Conservation (phyloP, 169 alveolate species). For the Cryptosporidium meleagridis region DNA sequence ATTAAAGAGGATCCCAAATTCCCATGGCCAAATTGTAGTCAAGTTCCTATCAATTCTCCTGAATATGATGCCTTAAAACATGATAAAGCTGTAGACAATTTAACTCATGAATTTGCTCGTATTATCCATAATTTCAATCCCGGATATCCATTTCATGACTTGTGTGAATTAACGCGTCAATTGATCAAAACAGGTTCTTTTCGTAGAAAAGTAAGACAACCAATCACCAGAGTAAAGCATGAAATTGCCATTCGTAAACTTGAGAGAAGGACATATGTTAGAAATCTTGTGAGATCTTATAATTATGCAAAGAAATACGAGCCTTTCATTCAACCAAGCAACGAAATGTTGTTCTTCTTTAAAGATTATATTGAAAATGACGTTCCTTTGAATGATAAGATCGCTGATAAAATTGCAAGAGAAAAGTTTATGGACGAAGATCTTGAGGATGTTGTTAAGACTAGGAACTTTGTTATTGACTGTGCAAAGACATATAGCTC, state of each 20-base stretch:
- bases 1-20: constrained; percentile 60
- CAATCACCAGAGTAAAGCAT: constrained; percentile 2
- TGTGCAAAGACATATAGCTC: constrained; percentile 53
- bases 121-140: constrained; percentile 56
- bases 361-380: constrained; percentile 47
- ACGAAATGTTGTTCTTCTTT: constrained; percentile 50
- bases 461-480: constrained; percentile 47
- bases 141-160: constrained; percentile 57
- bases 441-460: constrained; percentile 41
- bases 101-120: constrained; percentile 59
- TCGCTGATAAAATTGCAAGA: constrained; percentile 33
- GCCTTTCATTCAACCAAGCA: constrained; percentile 29
- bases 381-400: constrained; percentile 12
- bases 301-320: constrained; percentile 19
- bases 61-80: constrained; percentile 15
- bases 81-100: constrained; percentile 51
- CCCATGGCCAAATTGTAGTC: constrained; percentile 71
- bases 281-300: constrained; percentile 13
- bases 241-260: constrained; percentile 3
- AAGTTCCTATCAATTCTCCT: constrained; percentile 6
- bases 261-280: constrained; percentile 28
- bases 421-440: constrained; percentile 68
- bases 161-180: constrained; percentile 37
- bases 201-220: constrained; percentile 33
- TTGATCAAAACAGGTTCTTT: constrained; percentile 19